A percentile compares a stretch with the other conserved stretches of the same genome.
Conservation (phyloP, 768 basidiomycete genomes). For the Lactarius hatsudake region DNA sequence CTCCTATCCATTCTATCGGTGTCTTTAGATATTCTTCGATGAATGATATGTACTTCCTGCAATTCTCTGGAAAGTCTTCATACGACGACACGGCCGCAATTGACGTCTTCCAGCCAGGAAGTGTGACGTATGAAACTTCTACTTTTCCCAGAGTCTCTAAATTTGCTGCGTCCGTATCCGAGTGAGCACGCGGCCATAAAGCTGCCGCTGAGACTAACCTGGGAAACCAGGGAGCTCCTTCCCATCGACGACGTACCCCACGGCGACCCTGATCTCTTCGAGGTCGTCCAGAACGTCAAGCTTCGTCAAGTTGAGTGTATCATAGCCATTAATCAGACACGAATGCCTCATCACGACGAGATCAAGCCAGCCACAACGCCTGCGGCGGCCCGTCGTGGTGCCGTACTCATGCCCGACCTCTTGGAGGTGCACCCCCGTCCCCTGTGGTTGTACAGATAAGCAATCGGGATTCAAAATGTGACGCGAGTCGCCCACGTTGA, state of each 20-base stretch:
- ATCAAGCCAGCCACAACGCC: constrained; percentile 98
- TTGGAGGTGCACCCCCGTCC: constrained; percentile 82
- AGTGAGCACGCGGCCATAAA: neutral
- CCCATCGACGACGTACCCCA: constrained; percentile 76
- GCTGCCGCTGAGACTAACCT: constrained; percentile 46
- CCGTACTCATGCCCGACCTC: constrained; percentile 93
- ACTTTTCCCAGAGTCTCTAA: constrained; percentile 76
- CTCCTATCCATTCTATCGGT: constrained; percentile 88
- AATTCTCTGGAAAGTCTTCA: constrained; percentile 77
- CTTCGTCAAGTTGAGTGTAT: constrained; percentile 90
- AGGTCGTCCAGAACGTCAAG: constrained; percentile 88
- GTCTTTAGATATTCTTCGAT: constrained; percentile 74
- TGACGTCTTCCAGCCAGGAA: constrained; percentile 87
- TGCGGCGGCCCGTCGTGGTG: constrained; percentile 85
- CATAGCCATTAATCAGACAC: constrained; percentile 92
- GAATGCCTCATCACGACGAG: constrained; percentile 94
- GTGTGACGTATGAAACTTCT: constrained; percentile 81
- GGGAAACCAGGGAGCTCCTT: constrained; percentile 83
- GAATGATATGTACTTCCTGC: constrained; percentile 81
- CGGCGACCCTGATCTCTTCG: constrained; percentile 82
- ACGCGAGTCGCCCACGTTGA: constrained; percentile 58
- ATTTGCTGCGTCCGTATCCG: constrained; percentile 56
- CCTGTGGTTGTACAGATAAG: constrained; percentile 42
- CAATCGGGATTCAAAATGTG: neutral
- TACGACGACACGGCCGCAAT: constrained; percentile 65